Percentiles rank a stretch among this genome's conserved stretches.
Conservation (phyloP, 192 early-diverging fungal genomes). For the Lobosporangium transversale region DNA sequence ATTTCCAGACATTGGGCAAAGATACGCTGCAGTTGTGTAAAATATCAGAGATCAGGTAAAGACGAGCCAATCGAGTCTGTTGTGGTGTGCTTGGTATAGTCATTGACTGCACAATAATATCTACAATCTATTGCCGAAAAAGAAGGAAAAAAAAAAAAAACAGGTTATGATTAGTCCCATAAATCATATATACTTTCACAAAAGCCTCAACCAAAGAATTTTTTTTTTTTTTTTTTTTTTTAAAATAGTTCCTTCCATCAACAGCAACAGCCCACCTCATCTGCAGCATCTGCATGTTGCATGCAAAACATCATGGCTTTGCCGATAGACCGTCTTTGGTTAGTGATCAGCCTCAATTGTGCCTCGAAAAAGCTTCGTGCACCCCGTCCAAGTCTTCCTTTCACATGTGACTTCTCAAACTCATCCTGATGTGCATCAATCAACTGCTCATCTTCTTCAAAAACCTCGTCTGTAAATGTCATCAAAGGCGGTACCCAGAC, state of each 20-base stretch:
- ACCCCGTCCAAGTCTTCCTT: constrained; percentile 60
- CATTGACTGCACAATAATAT: constrained; percentile 71
- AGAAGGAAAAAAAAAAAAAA: constrained; percentile 3
- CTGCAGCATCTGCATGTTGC: constrained; percentile 83
- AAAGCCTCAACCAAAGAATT: no score
- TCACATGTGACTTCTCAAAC: constrained; percentile 50
- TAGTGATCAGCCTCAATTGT: constrained; percentile 56
- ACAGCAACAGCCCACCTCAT: constrained; percentile 59
- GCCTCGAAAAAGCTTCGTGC: constrained; percentile 58
- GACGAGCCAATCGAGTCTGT: constrained; percentile 71
- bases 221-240: no score
- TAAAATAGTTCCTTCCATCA: not conserved
- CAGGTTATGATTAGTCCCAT: not conserved
- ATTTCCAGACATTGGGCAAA: constrained; percentile 90
- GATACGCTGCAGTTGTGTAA: constrained; percentile 86
- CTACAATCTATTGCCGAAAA: constrained; percentile 77
- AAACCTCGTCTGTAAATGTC: constrained; percentile 73
- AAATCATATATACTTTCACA: not conserved
- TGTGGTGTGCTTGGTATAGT: constrained; percentile 65
- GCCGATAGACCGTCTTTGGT: constrained; percentile 70
- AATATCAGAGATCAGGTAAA: constrained; percentile 91
- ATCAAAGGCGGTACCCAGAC: constrained; percentile 88
- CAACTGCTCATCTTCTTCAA: constrained; percentile 64
- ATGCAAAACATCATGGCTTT: constrained; percentile 86
- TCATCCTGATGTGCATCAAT: constrained; percentile 52